Conservation (phyloP, 805 yeast genomes). For the Spathaspora gorwiae region DNA sequence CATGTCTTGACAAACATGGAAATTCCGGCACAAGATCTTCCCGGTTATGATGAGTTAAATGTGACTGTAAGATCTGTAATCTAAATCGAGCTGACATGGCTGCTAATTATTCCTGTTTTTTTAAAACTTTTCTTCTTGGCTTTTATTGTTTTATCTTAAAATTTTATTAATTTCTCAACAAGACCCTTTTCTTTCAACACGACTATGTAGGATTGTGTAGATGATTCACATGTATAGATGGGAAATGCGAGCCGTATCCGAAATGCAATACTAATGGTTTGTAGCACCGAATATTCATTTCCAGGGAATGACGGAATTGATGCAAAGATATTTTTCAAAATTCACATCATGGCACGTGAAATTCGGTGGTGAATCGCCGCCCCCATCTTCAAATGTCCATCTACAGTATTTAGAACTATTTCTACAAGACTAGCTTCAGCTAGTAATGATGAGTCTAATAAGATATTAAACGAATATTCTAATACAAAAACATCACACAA, state of each 20-base stretch:
- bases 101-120: neutral
- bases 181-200: neutral
- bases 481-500: neutral
- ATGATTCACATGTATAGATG: neutral
- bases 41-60: conserved; percentile 7
- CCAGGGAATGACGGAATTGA: neutral
- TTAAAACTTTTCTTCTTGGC: neutral
- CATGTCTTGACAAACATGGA: conserved; percentile 13
- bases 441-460: neutral
- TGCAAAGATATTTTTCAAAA: neutral
- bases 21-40: conserved; percentile 11
- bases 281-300: neutral
- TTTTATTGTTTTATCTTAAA: neutral
- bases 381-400: too few relatives aligned
- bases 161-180: neutral
- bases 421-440: too few relatives aligned
- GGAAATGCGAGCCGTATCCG: too few relatives aligned
- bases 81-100: conserved; percentile 10
- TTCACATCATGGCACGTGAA: conserved; percentile 3
- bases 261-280: neutral
- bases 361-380: neutral
- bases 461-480: too few relatives aligned
- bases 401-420: too few relatives aligned
- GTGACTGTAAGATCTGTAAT: conserved; percentile 16
- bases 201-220: neutral